Base-by-base conservation (phyloP, 139 green algal species). In the Closterium sp. region DNA sequence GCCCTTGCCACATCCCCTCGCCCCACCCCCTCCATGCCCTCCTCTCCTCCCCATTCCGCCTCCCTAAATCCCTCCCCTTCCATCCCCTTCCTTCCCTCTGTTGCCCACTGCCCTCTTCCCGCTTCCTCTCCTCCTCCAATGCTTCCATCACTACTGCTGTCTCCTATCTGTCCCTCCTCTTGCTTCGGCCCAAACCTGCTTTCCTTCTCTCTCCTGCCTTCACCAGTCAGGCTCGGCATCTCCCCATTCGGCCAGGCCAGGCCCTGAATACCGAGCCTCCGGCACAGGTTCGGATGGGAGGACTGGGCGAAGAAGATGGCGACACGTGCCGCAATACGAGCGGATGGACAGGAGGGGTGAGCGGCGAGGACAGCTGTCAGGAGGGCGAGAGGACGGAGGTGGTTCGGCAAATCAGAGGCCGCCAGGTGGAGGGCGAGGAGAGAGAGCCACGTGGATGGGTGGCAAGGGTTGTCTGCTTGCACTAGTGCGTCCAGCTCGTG, bases 261-360 rank as follows among this genome's bases (percentile, higher is more conserved):
- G 11, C 31, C 38, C 89, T 91, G 30, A 38, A 42, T 85, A 86
- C 32, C 27, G 31, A 27, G 38, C 84, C 32, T 91, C 32, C 17
- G 29, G 27, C 27, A 91, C 24, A 32, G 89, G n/a, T 32, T 17
- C 7, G 85, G n/a, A 31, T 87, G 85, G n/a, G n/a, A 32, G 85
- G 85, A 29, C n/a, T 87, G 85, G n/a, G 85, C 28, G 21, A 32
- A 87, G 34, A 85, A 92, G 89, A 91, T 50, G 34, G 89, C n/a
- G 85, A 91, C n/a, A 92, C 29, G 90, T 90, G 62, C n/a, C n/a
- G 31, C n/a, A 89, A 31, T 27, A 2, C 11, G n/a, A 70, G 85
- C 11, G 32, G 62, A 30, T 27, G 88, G 28, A 88, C 34, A 31
- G 27, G 34, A 29, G 29, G 28, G 38, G 42, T 90, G 38, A 1